Percentiles rank a stretch among this genome's conserved stretches.
These are phyloP conservation scores for Candida mattraensis DNA, from an alignment of 805 yeast genomes.

Conservation along the genomic window DNA sequence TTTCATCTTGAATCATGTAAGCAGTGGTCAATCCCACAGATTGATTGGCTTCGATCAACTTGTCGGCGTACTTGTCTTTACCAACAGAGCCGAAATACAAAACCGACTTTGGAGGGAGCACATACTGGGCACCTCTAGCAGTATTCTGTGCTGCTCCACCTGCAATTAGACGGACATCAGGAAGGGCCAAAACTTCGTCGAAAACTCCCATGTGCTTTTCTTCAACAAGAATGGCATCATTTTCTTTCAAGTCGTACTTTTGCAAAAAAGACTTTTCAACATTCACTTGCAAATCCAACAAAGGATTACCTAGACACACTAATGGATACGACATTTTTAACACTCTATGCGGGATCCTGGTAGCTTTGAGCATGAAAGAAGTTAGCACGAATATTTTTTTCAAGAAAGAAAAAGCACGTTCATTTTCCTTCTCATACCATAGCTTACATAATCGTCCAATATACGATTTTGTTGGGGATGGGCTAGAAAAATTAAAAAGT, in stretches of 20 bases:
- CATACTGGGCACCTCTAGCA: slow-evolving; percentile 96
- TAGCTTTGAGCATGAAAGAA: no score
- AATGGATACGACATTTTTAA: slow-evolving; percentile 58
- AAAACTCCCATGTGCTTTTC: slow-evolving; percentile 84
- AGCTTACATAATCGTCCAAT: no score
- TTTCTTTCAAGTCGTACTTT: slow-evolving; percentile 81
- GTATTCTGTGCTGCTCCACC: slow-evolving; percentile 99
- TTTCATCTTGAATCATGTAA: slow-evolving; percentile 74
- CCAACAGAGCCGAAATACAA: slow-evolving; percentile 97
- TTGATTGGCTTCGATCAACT: slow-evolving; percentile 77
- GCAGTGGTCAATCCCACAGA: slow-evolving; percentile 85
- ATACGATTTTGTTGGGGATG: no score
- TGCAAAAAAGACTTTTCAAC: slow-evolving; percentile 66
- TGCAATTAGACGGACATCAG: slow-evolving; percentile 73
- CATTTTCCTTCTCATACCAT: no score
- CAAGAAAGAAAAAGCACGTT: no score
- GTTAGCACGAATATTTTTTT: no score
- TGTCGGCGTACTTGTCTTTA: slow-evolving; percentile 81
- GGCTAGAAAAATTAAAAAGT: no score
- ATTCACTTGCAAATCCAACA: slow-evolving; percentile 81
- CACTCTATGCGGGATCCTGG: not conserved
- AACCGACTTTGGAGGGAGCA: slow-evolving; percentile 78
- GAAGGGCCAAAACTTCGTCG: slow-evolving; percentile 66
- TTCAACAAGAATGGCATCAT: slow-evolving; percentile 88
- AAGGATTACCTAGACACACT: slow-evolving; percentile 90